Percentiles rank a stretch among this genome's conserved stretches.
phyloP scores from a whole-genome alignment of 257 asterid species.

The Solanum gandarillasii region DNA sequence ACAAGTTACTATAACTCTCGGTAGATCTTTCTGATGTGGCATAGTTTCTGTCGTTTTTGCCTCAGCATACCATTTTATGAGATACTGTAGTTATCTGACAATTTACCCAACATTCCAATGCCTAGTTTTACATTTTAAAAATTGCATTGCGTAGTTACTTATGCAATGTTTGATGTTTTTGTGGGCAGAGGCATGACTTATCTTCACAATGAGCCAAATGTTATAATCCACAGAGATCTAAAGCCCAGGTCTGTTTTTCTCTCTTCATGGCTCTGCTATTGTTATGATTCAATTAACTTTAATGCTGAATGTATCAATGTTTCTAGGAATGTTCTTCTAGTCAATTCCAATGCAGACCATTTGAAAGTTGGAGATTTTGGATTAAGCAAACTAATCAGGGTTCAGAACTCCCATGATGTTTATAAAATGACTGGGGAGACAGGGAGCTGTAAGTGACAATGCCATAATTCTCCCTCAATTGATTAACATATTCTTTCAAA shows the following conservation, averaged over 20 bases:
- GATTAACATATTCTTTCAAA: neutral
- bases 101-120: neutral
- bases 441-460: slow-evolving; percentile 81
- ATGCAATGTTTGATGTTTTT: slow-evolving; percentile 6
- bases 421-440: slow-evolving; percentile 99
- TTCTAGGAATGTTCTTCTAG: slow-evolving; percentile 91
- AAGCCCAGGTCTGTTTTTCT: slow-evolving; percentile 75
- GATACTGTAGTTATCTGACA: neutral
- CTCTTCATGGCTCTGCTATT: neutral
- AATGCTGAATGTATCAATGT: slow-evolving; percentile 10
- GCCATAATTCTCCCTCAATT: neutral
- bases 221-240: slow-evolving; percentile 86
- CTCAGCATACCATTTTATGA: neutral
- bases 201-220: slow-evolving; percentile 98
- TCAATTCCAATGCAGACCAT: slow-evolving; percentile 87
- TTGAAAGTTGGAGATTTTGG: slow-evolving; percentile 98
- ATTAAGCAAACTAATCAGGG: slow-evolving; percentile 83
- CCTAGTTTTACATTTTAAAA: neutral
- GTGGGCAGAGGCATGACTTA: slow-evolving; percentile 93
- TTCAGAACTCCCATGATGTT: slow-evolving; percentile 86
- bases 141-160: neutral
- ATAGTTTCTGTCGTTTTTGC: neutral
- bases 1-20: neutral
- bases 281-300: neutral
- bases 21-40: neutral